Base-by-base conservation (phyloP, 2,329 filamentous ascomycete species). In the Daldinia sp. region DNA sequence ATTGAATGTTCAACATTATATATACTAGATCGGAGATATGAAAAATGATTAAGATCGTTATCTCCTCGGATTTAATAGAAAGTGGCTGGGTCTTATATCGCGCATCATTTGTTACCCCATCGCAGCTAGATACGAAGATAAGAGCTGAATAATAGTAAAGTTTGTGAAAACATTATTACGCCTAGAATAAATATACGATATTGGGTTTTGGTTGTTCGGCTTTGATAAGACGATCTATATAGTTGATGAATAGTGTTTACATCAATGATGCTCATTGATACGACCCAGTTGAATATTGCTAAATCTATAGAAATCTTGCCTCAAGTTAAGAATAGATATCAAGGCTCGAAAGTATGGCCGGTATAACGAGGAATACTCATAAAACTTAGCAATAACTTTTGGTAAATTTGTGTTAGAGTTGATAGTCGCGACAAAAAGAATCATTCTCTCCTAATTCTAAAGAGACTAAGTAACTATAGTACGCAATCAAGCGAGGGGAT, bases 21-120 rank as follows among this genome's bases (percentile, higher is more conserved):
- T 35, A 6, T 35, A 35, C 33, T 2, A 35, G 18, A 51, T 30
- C 15, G 26, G 13, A 18, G 28, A 51, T 33, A 33, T n/a, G 15
- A 51, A 13, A 33, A 18, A 13, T 6, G 3, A 33, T 9, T 33
- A 33, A 51, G 15, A 51, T 51, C 13, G 26, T 51, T 51, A 42
- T 42, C 46, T 30, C 26, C 2, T 51, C 28, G 15, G 46, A 18
- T 30, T 33, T 28, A 51, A 51, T 33, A 51, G 46, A 7, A 33
- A 51, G 46, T 51, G 46, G 46, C 46, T 51, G 46, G 46, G 46
- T 42, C 18, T 20, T 15, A 20, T 35, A n/a, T 50, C 13, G 5
- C 6, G 15, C 37, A 39, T 35, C 33, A 9, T 39, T 33, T 26
- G 15, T 51, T 51, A 51, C 46, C 46, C 46, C 46, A 13, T 51